These are phyloP conservation scores for Phytophthora multivora DNA, from an alignment of 352 stramenopile species.

Conservation along the genomic window DNA sequence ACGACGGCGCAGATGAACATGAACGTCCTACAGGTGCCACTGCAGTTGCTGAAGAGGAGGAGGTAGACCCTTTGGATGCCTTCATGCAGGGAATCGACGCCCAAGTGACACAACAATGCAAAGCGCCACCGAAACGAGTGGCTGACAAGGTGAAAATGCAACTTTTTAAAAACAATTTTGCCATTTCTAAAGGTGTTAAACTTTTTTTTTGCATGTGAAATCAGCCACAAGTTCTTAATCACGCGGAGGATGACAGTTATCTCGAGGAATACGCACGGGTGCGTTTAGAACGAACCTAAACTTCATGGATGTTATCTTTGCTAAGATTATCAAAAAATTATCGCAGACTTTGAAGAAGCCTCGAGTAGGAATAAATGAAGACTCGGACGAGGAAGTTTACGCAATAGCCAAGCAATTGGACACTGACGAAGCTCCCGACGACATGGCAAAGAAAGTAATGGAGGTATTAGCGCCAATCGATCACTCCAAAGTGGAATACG, in stretches of 20 bases:
- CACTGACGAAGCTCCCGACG: slow-evolving; percentile 29
- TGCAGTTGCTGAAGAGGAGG: slow-evolving; percentile 30
- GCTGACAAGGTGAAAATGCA: slow-evolving; percentile 40
- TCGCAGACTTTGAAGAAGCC: slow-evolving; percentile 48
- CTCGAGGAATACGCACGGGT: slow-evolving; percentile 40
- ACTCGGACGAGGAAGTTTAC: slow-evolving; percentile 86
- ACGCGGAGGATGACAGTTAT: slow-evolving; percentile 42
- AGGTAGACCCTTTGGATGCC: slow-evolving; percentile 84
- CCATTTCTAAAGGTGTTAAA: slow-evolving; percentile 3
- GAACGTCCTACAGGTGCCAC: neutral
- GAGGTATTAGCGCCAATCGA: slow-evolving; percentile 76
- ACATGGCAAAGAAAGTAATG: slow-evolving; percentile 63
- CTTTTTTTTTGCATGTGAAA: neutral
- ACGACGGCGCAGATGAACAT: slow-evolving; percentile 46
- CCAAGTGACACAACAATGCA: slow-evolving; percentile 61
- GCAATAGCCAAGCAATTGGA: slow-evolving; percentile 57
- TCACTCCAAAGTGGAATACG: slow-evolving; percentile 73
- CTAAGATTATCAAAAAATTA: neutral
- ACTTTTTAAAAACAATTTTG: slow-evolving; percentile 4
- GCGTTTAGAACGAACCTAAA: slow-evolving; percentile 5
- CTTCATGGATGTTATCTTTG: too few relatives aligned
- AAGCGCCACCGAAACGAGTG: slow-evolving; percentile 21
- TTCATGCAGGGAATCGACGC: slow-evolving; percentile 86
- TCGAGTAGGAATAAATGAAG: slow-evolving; percentile 23
- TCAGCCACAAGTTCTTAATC: slow-evolving; percentile 42